These are phyloP conservation scores for Tanacetum coccineum DNA, from an alignment of 129 eudicot species.

Conservation along the genomic window DNA sequence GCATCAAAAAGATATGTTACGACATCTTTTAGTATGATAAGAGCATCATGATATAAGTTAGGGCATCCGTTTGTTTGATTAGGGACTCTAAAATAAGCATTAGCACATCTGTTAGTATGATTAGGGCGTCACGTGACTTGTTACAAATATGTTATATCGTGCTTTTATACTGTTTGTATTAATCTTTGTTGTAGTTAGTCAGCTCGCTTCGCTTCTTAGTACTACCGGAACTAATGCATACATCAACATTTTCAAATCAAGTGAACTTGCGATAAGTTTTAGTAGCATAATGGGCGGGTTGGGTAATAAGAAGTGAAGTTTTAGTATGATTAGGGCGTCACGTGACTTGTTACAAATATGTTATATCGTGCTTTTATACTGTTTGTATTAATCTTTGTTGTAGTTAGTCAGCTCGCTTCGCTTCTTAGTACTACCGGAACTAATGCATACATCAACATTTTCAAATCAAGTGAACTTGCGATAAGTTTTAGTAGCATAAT, in stretches of 20 bases:
- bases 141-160: too few relatives aligned
- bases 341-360: too few relatives aligned
- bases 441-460: constrained; percentile 44
- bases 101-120: too few relatives aligned
- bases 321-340: too few relatives aligned
- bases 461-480: constrained; percentile 80
- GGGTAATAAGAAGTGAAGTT: too few relatives aligned
- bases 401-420: constrained; percentile 61
- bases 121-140: too few relatives aligned
- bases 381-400: constrained; percentile 53
- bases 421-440: constrained; percentile 65
- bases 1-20: too few relatives aligned
- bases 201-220: constrained; percentile 59
- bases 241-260: constrained; percentile 51
- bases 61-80: too few relatives aligned
- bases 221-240: constrained; percentile 52
- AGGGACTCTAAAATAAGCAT: too few relatives aligned
- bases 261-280: constrained; percentile 77
- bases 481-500: constrained; percentile 37
- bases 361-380: constrained; percentile 66
- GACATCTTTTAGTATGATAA: too few relatives aligned
- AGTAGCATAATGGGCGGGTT: too few relatives aligned
- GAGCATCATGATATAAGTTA: too few relatives aligned
- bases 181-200: constrained; percentile 61
- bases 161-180: constrained; percentile 58